Percentiles rank a stretch among this genome's conserved stretches.
Conservation (phyloP, 2,329 filamentous ascomycete species). For the Neopestalotiopsis clavispora region DNA sequence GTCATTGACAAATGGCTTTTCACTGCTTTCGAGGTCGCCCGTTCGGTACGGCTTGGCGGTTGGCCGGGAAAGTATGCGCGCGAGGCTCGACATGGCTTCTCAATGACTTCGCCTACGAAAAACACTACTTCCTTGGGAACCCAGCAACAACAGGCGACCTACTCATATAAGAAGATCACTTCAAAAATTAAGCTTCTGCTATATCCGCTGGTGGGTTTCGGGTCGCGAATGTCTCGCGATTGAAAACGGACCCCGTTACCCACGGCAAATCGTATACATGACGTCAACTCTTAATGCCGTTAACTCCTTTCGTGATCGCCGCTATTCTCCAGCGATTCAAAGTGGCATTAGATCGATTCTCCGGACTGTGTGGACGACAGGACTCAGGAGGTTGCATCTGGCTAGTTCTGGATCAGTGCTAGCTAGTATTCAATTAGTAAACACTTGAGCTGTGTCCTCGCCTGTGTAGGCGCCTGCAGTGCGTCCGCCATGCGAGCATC, state of each 20-base stretch:
- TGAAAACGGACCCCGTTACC: not conserved
- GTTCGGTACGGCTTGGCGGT: constrained; percentile 57
- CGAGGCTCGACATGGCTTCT: constrained; percentile 44
- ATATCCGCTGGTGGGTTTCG: not conserved
- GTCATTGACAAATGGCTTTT: constrained; percentile 48
- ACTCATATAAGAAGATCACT: not conserved
- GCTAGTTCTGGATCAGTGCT: not conserved
- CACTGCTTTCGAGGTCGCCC: constrained; percentile 34
- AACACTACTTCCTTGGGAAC: not conserved
- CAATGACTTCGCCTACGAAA: too few species aligned
- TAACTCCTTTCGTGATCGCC: constrained; percentile 8
- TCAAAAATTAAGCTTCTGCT: not conserved
- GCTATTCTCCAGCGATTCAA: not conserved
- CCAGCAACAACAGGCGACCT: not conserved
- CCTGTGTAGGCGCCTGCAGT: not conserved
- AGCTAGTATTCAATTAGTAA: not conserved
- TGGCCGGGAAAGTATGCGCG: constrained; percentile 53
- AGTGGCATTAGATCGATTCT: not conserved
- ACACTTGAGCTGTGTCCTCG: not conserved
- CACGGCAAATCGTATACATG: not conserved
- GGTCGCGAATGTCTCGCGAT: not conserved
- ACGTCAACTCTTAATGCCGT: constrained; percentile 15
- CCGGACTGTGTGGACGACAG: not conserved
- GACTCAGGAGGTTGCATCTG: not conserved
- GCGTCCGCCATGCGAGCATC: not conserved